Conservation (phyloP, 345 rosid genomes). For the Dipteronia dyeriana region DNA sequence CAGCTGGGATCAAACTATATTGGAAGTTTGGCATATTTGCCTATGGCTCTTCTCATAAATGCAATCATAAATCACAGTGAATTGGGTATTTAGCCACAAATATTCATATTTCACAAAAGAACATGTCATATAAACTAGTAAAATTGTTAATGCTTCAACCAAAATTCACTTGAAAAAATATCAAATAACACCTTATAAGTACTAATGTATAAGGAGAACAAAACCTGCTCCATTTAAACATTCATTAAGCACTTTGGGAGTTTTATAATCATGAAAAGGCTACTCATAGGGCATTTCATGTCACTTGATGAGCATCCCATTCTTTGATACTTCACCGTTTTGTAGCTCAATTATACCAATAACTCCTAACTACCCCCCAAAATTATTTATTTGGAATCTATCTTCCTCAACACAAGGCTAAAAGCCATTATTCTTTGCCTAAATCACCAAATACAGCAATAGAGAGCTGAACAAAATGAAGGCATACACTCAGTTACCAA, state of each 20-base stretch:
- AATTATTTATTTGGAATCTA: background rate
- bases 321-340: background rate
- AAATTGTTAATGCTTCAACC: background rate
- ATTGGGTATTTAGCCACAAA: background rate
- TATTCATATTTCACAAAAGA: background rate
- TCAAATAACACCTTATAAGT: background rate
- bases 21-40: background rate
- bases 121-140: background rate
- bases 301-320: background rate
- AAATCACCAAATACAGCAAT: background rate
- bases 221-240: background rate
- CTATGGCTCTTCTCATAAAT: background rate
- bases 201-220: background rate
- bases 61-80: background rate
- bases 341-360: background rate
- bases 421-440: background rate
- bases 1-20: background rate
- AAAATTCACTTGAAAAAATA: background rate
- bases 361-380: background rate
- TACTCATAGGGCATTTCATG: background rate
- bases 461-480: background rate
- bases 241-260: background rate
- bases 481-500: background rate
- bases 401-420: background rate
- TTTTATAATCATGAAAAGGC: background rate